Conservation (phyloP, 139 green algal species). For the Pedinophyceae sp. region DNA sequence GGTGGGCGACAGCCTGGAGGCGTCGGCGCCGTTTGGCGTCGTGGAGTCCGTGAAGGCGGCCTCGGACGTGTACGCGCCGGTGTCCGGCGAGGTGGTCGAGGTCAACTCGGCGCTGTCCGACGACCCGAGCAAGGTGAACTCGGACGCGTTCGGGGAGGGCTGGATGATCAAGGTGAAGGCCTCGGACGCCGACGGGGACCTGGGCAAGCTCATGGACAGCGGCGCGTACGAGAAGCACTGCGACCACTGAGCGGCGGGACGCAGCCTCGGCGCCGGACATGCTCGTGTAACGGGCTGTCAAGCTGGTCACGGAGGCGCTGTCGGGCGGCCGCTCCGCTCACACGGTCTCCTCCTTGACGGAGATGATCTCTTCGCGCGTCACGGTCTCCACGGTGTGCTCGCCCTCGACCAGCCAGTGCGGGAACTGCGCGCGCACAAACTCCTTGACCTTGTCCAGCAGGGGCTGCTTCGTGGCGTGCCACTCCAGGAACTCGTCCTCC, state of each 20-base stretch:
- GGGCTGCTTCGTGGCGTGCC: constrained; percentile 13
- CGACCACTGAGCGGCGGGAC: too few relatives aligned
- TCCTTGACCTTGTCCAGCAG: constrained; percentile 10
- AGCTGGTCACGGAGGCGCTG: too few relatives aligned
- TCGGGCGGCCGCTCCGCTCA: too few relatives aligned
- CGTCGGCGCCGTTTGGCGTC: constrained; percentile 79
- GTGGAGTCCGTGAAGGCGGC: constrained; percentile 98
- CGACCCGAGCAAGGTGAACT: constrained; percentile 70
- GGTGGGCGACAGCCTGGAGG: constrained; percentile 62
- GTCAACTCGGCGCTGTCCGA: constrained; percentile 62
- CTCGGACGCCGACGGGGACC: constrained; percentile 44
- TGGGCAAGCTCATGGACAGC: constrained; percentile 56
- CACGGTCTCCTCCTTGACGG: constrained; percentile 51
- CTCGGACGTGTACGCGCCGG: constrained; percentile 80
- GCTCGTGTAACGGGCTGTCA: too few relatives aligned
- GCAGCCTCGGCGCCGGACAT: too few relatives aligned
- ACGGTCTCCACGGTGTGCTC: constrained; percentile 38
- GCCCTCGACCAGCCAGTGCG: constrained; percentile 19
- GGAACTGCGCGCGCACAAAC: constrained; percentile 21
- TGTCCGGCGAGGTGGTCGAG: constrained; percentile 77
- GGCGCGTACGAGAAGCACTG: constrained; percentile 61
- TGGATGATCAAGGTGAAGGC: constrained; percentile 98
- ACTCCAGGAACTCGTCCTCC: constrained; percentile 55
- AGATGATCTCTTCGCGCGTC: constrained; percentile 50
- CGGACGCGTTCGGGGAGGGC: constrained; percentile 49